phyloP scores from a whole-genome alignment of 495 filamentous ascomycete genomes.

The Ramalina intermedia region DNA sequence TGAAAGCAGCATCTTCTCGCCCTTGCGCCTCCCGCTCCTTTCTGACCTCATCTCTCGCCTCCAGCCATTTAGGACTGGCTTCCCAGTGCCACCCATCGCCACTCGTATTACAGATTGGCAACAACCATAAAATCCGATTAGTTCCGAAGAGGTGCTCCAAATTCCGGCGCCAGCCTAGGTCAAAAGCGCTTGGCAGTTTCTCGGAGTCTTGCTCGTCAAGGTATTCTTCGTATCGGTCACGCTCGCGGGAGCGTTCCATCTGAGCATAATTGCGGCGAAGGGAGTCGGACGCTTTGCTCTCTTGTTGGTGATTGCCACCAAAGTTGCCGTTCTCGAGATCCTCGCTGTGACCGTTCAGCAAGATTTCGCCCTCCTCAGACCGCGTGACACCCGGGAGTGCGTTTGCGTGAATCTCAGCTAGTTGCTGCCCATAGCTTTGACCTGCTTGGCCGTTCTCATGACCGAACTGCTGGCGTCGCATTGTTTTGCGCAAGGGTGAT shows the following conservation, averaged over 20 bases:
- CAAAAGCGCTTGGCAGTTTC: conserved; percentile 82
- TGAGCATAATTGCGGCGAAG: conserved; percentile 50
- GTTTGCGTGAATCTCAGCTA: conserved; percentile 70
- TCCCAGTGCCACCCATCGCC: conserved; percentile 98
- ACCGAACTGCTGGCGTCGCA: conserved; percentile 46
- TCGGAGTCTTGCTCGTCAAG: conserved; percentile 75
- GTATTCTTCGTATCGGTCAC: conserved; percentile 69
- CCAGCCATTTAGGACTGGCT: conserved; percentile 55
- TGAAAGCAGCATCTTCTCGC: conserved; percentile 13
- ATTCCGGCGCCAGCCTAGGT: conserved; percentile 69
- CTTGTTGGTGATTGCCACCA: conserved; percentile 3
- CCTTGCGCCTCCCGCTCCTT: conserved; percentile 43
- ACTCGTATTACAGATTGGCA: conserved; percentile 72
- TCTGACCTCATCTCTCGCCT: conserved; percentile 46
- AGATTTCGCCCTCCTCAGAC: conserved; percentile 63
- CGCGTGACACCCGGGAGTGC: conserved; percentile 66
- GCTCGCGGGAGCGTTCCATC: conserved; percentile 56
- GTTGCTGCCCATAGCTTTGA: conserved; percentile 57
- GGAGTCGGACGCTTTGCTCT: conserved; percentile 27
- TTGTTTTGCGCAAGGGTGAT: conserved; percentile 53
- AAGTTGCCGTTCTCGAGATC: conserved; percentile 15
- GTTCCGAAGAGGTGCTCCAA: conserved; percentile 72
- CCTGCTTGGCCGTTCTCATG: conserved; percentile 36
- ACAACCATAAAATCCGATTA: conserved; percentile 50
- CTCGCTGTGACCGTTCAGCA: conserved; percentile 11